Evolutionary conservation across 2,329 filamentous ascomycete species (phyloP).

Genomic region (Aspergillus thermomutatus): DNA sequence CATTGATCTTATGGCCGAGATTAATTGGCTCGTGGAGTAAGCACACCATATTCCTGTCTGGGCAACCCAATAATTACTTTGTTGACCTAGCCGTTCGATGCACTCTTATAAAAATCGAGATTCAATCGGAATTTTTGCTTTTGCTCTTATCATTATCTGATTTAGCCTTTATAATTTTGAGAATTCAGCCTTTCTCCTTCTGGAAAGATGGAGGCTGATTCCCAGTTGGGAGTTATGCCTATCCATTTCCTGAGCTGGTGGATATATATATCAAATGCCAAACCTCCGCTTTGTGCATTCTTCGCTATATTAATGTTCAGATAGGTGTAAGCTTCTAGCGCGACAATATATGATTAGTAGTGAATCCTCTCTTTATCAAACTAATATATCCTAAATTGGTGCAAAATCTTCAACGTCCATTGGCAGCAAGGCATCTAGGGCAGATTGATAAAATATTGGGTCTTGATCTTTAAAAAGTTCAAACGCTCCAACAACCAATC

Average conservation of each 20-base stretch:
- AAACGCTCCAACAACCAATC: background rate
- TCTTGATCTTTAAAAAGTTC: too few species aligned
- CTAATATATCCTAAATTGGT: background rate
- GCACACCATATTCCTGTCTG: too few species aligned
- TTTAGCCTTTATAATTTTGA: too few species aligned
- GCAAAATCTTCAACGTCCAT: background rate
- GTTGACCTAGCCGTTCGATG: too few species aligned
- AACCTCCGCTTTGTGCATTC: too few species aligned
- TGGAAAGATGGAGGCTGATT: background rate
- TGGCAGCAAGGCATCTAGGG: too few species aligned
- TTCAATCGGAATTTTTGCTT: background rate
- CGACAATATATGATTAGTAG: background rate
- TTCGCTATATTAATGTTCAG: too few species aligned
- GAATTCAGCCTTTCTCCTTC: background rate
- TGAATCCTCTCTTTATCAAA: background rate
- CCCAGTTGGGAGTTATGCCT: background rate
- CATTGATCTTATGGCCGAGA: too few species aligned
- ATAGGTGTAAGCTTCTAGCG: background rate
- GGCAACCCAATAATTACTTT: too few species aligned
- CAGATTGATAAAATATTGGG: fast-evolving
- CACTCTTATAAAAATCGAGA: too few species aligned
- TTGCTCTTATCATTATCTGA: background rate
- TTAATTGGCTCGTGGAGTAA: too few species aligned
- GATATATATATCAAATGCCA: background rate
- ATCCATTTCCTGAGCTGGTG: background rate